phyloP scores from a whole-genome alignment of 2,329 filamentous ascomycete genomes.

The Aspergillus sp. region DNA sequence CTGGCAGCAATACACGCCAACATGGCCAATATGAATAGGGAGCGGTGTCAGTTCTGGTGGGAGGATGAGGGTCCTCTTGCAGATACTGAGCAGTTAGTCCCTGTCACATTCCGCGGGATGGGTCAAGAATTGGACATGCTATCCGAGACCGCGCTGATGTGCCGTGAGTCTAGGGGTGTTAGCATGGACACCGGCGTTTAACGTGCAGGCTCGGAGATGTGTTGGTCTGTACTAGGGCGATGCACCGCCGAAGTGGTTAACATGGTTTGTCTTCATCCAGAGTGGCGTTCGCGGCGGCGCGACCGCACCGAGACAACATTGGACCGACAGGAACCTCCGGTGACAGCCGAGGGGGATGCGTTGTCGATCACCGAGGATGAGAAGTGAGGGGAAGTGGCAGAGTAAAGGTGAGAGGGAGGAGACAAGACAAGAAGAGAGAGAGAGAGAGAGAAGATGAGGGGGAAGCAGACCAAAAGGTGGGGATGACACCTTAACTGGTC shows the following conservation, averaged over 20 bases:
- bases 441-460: neutral
- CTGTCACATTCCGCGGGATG: conserved; percentile 9
- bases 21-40: neutral
- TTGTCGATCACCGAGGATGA: neutral
- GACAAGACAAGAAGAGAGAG: neutral
- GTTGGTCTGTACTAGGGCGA: neutral
- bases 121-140: neutral
- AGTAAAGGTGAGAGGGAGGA: neutral
- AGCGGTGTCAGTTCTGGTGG: neutral
- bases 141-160: neutral
- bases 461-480: neutral
- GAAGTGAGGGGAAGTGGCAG: neutral
- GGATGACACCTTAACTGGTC: too few relatives aligned
- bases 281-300: neutral
- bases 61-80: conserved; percentile 7
- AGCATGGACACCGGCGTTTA: neutral
- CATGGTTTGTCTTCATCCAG: neutral
- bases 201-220: neutral
- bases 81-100: neutral
- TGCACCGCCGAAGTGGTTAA: neutral
- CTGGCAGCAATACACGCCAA: neutral
- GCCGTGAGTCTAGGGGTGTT: neutral
- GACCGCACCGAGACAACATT: neutral
- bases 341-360: neutral
- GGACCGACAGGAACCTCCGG: neutral